These are phyloP conservation scores for Terana coerulea DNA, from an alignment of 768 basidiomycete species.

Conservation along the genomic window DNA sequence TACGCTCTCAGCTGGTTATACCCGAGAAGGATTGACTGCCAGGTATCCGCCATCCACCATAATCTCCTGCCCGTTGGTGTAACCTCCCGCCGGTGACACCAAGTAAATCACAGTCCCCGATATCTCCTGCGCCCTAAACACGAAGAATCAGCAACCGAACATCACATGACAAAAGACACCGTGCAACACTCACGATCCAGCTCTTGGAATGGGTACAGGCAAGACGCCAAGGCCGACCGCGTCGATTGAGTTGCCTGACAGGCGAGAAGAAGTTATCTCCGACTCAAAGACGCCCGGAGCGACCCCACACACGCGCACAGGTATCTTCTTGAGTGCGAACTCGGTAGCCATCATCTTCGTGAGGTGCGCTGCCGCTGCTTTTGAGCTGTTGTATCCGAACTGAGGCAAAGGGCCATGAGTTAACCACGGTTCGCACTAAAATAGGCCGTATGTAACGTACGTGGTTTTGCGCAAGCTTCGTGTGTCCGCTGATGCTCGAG, in stretches of 20 bases:
- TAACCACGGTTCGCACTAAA: too few relatives aligned
- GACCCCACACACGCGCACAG: slow-evolving; percentile 67
- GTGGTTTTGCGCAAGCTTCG: slow-evolving; percentile 71
- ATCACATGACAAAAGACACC: background rate
- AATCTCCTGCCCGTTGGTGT: slow-evolving; percentile 77
- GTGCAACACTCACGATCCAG: slow-evolving; percentile 64
- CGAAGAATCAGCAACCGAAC: background rate
- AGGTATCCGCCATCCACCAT: slow-evolving; percentile 72
- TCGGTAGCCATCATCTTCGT: slow-evolving; percentile 76
- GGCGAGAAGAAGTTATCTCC: slow-evolving; percentile 63
- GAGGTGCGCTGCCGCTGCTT: slow-evolving; percentile 75
- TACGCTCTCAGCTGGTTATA: slow-evolving; percentile 27
- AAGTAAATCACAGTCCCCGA: slow-evolving; percentile 77
- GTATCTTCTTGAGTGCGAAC: slow-evolving; percentile 61
- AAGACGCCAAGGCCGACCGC: slow-evolving; percentile 54
- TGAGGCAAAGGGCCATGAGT: slow-evolving; percentile 23
- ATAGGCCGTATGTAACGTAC: slow-evolving; percentile 52
- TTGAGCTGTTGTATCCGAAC: slow-evolving; percentile 82
- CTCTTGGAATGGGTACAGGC: slow-evolving; percentile 57
- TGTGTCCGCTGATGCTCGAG: slow-evolving; percentile 71
- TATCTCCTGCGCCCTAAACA: slow-evolving; percentile 60
- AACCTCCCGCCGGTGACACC: slow-evolving; percentile 67
- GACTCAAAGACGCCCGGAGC: slow-evolving; percentile 76
- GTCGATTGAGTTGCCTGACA: slow-evolving; percentile 40
- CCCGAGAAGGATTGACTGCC: slow-evolving; percentile 74